phyloP scores from a whole-genome alignment of 2,329 filamentous ascomycete species.

The Ceratocystis albifundus region DNA sequence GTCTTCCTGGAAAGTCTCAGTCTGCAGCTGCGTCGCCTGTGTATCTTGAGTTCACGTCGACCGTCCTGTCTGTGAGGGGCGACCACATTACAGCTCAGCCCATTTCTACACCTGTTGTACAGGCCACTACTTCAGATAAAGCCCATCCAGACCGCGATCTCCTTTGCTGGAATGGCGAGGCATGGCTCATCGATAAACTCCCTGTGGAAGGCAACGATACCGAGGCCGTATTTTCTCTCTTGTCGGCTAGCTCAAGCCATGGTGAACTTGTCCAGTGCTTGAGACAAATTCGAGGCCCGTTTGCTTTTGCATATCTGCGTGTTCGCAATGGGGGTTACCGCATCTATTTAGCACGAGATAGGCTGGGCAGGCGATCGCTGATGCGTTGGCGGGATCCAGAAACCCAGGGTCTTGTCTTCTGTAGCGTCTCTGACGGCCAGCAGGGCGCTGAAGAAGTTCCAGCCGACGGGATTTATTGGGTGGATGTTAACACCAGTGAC shows the following conservation, averaged over 20 bases:
- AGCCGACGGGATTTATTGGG: conserved; percentile 66
- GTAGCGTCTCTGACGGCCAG: conserved; percentile 54
- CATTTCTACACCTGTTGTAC: background rate
- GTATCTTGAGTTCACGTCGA: background rate
- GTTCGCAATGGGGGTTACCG: conserved; percentile 36
- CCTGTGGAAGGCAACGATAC: conserved; percentile 68
- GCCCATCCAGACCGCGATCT: background rate
- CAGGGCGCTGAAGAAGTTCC: conserved; percentile 66
- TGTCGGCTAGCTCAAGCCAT: conserved; percentile 32
- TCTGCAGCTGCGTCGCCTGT: background rate
- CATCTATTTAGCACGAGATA: conserved; percentile 76
- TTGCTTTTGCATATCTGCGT: conserved; percentile 79
- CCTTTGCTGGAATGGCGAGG: conserved; percentile 96
- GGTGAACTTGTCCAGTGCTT: conserved; percentile 41
- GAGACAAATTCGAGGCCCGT: conserved; percentile 62
- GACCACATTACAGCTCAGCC: background rate
- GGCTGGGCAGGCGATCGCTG: conserved; percentile 74
- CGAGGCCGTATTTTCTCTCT: conserved; percentile 50
- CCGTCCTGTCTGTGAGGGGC: background rate
- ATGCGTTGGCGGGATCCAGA: conserved; percentile 54
- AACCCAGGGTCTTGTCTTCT: conserved; percentile 41
- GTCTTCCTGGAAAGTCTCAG: background rate
- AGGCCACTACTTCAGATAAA: too few species aligned
- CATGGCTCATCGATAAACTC: conserved; percentile 59
- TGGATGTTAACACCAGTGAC: conserved; percentile 39